Evolutionary conservation across 1,284 basidiomycete species (phyloP).

Genomic region (Apiotrichum veenhuisii): DNA sequence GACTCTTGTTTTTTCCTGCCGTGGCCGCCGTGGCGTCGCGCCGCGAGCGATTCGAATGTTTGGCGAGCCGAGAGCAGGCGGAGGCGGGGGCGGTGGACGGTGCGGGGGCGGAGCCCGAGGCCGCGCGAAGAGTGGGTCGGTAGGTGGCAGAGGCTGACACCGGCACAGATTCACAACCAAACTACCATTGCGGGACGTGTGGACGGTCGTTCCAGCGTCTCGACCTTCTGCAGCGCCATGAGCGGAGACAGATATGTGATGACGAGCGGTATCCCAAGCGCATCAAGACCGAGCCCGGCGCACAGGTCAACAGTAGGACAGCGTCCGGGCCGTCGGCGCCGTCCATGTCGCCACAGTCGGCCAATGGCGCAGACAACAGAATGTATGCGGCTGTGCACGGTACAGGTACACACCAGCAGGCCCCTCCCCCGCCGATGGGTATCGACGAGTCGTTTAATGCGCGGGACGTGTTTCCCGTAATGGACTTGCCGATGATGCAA

Average conservation of each 20-base stretch:
- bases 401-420: background rate
- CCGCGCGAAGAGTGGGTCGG: background rate
- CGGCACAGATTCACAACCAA: constrained; percentile 26
- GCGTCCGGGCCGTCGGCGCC: background rate
- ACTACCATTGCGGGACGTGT: constrained; percentile 32
- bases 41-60: too few relatives aligned
- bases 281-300: background rate
- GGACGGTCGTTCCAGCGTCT: constrained; percentile 35
- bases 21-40: too few relatives aligned
- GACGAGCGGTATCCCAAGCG: constrained; percentile 21
- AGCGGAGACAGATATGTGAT: constrained; percentile 38
- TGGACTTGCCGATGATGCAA: background rate
- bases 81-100: too few relatives aligned
- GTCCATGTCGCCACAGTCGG: background rate
- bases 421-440: background rate
- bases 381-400: background rate
- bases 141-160: too few relatives aligned
- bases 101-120: too few relatives aligned
- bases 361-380: background rate
- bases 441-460: constrained; percentile 6
- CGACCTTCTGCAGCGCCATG: constrained; percentile 39
- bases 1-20: too few relatives aligned
- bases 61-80: too few relatives aligned
- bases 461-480: constrained; percentile 3
- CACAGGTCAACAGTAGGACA: background rate